phyloP scores from a whole-genome alignment of 129 eudicot genomes.

The Dittrichia graveolens region DNA sequence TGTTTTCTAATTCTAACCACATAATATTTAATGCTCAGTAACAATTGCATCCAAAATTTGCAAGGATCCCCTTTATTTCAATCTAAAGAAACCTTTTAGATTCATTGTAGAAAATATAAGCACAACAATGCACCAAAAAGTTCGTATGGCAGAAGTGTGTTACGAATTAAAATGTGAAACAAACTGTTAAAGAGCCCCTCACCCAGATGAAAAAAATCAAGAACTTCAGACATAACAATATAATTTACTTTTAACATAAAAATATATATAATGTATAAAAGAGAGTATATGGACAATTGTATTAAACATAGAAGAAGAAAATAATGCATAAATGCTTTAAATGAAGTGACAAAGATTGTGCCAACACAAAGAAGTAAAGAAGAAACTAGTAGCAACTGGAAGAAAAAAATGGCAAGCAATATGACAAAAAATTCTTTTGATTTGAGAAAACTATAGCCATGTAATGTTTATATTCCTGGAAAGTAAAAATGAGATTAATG shows the following conservation, averaged over 20 bases:
- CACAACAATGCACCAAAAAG: slow-evolving; percentile 9
- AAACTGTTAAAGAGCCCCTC: slow-evolving; percentile 1
- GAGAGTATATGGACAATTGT: not conserved
- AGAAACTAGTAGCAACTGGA: slow-evolving; percentile 5
- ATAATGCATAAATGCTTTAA: not conserved
- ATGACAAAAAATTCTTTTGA: not conserved
- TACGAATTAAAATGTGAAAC: slow-evolving; percentile 16
- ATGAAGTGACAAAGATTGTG: slow-evolving; percentile 1
- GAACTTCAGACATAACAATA: slow-evolving; percentile 5
- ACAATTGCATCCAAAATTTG: slow-evolving; percentile 11
- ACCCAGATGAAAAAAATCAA: not conserved
- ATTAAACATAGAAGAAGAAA: not conserved
- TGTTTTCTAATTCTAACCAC: not conserved
- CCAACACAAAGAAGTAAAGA: slow-evolving; percentile 15
- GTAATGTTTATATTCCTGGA: slow-evolving; percentile 4
- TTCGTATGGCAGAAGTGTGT: not conserved
- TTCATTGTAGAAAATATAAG: slow-evolving; percentile 1
- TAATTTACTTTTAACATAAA: not conserved
- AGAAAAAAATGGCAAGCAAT: not conserved
- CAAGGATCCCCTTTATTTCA: slow-evolving; percentile 10
- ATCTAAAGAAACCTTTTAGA: not conserved
- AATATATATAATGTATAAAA: not conserved
- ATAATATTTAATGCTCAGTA: slow-evolving; percentile 14
- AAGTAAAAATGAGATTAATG: slow-evolving; percentile 3
- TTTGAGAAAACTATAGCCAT: not conserved